phyloP scores from a whole-genome alignment of 352 stramenopile species.

The Phytopythium boreale region DNA sequence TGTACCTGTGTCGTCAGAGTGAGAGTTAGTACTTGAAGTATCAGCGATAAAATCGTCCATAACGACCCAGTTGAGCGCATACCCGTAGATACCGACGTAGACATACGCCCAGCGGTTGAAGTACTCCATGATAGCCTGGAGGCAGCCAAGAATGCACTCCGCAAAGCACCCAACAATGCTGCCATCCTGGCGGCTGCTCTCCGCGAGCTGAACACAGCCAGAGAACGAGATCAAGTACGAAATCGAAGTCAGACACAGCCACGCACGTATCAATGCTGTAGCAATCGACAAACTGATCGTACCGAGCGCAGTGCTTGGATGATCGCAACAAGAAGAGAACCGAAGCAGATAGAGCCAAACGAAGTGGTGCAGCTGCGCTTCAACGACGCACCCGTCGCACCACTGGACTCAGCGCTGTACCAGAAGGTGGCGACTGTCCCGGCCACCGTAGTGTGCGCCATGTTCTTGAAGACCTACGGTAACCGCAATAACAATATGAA shows the following conservation, averaged over 20 bases:
- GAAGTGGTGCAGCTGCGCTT: constrained; percentile 87
- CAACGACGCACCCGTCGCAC: constrained; percentile 83
- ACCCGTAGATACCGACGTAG: constrained; percentile 91
- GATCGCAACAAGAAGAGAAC: constrained; percentile 92
- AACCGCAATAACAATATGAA: background rate
- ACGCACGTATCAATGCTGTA: background rate
- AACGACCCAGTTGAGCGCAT: background rate
- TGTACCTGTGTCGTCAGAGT: constrained; percentile 64
- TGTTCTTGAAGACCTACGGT: constrained; percentile 87
- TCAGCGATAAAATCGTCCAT: background rate
- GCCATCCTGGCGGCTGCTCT: constrained; percentile 69
- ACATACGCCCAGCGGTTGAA: constrained; percentile 95
- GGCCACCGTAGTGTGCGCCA: constrained; percentile 90
- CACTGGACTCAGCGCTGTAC: constrained; percentile 86
- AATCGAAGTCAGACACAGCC: background rate
- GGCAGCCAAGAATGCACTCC: constrained; percentile 79
- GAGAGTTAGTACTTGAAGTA: background rate
- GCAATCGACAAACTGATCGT: constrained; percentile 10
- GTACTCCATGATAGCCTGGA: constrained; percentile 89
- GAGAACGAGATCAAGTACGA: background rate
- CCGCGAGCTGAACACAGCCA: constrained; percentile 39
- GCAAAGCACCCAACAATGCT: constrained; percentile 72
- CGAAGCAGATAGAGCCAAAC: constrained; percentile 95
- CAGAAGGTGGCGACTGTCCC: constrained; percentile 95
- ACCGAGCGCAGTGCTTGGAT: constrained; percentile 86